Conservation (phyloP, 2,329 filamentous ascomycete genomes). For the Penicillium sp. region DNA sequence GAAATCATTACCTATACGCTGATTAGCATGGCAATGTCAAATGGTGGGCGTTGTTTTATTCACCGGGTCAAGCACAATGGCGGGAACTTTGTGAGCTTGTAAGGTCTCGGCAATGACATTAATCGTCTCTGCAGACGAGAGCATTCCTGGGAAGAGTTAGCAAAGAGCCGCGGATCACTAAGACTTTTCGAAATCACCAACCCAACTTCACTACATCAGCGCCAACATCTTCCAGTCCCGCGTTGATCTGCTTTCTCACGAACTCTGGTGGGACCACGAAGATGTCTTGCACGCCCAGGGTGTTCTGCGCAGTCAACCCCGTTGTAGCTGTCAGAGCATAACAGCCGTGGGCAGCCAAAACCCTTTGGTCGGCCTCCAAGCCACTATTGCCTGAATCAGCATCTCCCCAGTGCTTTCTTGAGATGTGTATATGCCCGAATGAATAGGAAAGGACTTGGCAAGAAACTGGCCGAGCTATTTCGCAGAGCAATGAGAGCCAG, state of each 20-base stretch:
- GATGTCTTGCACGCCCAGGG: constrained; percentile 77
- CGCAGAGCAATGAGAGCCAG: constrained; percentile 11
- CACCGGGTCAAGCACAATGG: constrained; percentile 76
- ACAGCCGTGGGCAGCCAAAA: constrained; percentile 86
- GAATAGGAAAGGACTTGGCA: not conserved
- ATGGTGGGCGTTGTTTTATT: constrained; percentile 19
- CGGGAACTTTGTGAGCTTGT: constrained; percentile 58
- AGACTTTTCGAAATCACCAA: constrained; percentile 45
- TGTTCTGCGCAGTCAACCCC: constrained; percentile 95
- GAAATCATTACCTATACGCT: constrained; percentile 77
- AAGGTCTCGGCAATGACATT: constrained; percentile 69
- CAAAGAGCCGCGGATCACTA: constrained; percentile 3
- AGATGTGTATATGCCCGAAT: not conserved
- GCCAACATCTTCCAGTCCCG: constrained; percentile 79
- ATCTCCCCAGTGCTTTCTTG: not conserved
- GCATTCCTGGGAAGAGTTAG: constrained; percentile 66
- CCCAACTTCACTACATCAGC: constrained; percentile 92
- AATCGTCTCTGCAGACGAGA: constrained; percentile 73
- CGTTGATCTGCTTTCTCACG: constrained; percentile 81
- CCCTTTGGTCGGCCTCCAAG: constrained; percentile 93
- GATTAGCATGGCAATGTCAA: constrained; percentile 17
- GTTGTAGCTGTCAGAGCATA: constrained; percentile 97
- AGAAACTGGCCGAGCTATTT: constrained; percentile 3
- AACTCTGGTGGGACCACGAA: constrained; percentile 79
- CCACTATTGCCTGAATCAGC: constrained; percentile 61